Conservation (phyloP, 139 green algal species). For the Desmodesmus armatus region DNA sequence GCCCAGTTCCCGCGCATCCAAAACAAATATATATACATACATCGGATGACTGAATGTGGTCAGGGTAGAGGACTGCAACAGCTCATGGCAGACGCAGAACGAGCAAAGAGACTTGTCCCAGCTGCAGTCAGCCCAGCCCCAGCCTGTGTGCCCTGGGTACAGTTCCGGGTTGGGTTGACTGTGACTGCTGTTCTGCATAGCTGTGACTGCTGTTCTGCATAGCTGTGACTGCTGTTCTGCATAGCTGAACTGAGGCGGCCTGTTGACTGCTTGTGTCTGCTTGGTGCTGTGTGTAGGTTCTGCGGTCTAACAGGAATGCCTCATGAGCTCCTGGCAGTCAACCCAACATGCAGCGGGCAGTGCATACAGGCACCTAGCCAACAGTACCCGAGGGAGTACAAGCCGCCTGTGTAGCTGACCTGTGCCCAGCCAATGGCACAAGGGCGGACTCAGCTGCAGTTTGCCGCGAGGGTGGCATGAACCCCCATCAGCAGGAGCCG, state of each 20-base stretch:
- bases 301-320: slow-evolving; percentile 19
- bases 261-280: background rate
- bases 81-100: too few relatives aligned
- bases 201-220: background rate
- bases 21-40: background rate
- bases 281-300: background rate
- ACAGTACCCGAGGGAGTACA: slow-evolving; percentile 10
- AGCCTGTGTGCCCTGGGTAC: background rate
- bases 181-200: background rate
- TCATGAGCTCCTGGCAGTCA: background rate
- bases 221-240: background rate
- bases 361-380: background rate
- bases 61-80: background rate
- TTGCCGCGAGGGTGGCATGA: too few relatives aligned
- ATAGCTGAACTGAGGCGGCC: background rate
- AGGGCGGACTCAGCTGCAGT: too few relatives aligned
- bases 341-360: background rate
- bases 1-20: background rate
- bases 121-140: background rate
- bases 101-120: too few relatives aligned
- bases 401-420: too few relatives aligned
- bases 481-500: background rate
- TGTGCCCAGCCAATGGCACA: too few relatives aligned
- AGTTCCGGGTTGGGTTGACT: background rate
- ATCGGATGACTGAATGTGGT: background rate